Base-by-base conservation (phyloP, 352 stramenopile species). In the Phytophthora macrochlamydospora region DNA sequence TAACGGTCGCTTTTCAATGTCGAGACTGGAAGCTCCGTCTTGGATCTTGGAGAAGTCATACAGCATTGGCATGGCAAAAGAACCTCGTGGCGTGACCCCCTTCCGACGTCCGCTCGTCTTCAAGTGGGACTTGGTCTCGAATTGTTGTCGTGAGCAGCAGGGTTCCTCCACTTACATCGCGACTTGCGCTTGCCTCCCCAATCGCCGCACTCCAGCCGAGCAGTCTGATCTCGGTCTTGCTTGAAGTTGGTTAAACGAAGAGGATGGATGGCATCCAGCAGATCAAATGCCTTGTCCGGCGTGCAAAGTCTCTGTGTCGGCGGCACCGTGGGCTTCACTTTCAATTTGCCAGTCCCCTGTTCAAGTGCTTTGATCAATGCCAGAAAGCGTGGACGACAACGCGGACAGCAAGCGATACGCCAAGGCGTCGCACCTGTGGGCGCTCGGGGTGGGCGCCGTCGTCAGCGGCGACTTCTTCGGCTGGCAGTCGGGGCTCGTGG, bases 401-500 rank as follows among this genome's bases (percentile, higher is more conserved):
- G 49, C 55, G 0, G 62, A 69, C 43, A 66, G 11, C 44, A 49
- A 11, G 7, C 80, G 80, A 32, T 87, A 81, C 52, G 79, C 79
- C 32, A 84, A 84, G 50, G 75, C 63, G 44, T 1, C 35, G 35
- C 35, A 89, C 46, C 77, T 89, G 40, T 89, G 79, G 79, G 75
- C 75, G 7, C 52, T 89, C 13, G 80, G 75, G 2, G 78, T 89
- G 28, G 79, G 80, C 30, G 75, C 80, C 42, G 80, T 89, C 55
- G 63, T 89, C 59, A 76, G 61, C 2, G 80, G 81, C 37, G 77
- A 90, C 64, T 90, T 89, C 46, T 90, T 89, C 67, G 81, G 79
- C 45, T 90, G 79, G 79, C 81, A 90, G 49, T 60, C 78, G 9
- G 78, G 72, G 8, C 67, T 89, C 44, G 67, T 84, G 35, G 75